Conservation (phyloP, 371 early-diverging fungal species). For the Coemansia sp. region DNA sequence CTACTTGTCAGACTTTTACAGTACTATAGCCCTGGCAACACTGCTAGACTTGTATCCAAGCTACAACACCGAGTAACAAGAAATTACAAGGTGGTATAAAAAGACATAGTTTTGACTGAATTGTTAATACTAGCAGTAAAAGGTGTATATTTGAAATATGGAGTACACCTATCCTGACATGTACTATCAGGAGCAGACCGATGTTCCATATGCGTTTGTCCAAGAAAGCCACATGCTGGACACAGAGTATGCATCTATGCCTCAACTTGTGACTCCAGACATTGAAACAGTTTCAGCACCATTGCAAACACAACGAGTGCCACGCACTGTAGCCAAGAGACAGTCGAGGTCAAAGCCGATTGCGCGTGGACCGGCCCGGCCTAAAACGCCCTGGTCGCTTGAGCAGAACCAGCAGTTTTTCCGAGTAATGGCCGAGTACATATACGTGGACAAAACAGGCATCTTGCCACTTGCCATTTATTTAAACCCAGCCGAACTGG, state of each 20-base stretch:
- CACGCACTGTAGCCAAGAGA: neutral
- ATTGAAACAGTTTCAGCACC: neutral
- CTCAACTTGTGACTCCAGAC: neutral
- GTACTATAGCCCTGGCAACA: neutral
- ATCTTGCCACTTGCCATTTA: constrained; percentile 36
- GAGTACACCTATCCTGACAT: constrained; percentile 4
- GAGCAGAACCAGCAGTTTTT: constrained; percentile 32
- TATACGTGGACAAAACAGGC: constrained; percentile 37
- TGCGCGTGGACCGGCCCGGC: neutral
- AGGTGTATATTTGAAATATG: neutral
- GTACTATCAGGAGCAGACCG: neutral
- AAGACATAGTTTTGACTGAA: neutral
- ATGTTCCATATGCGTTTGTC: neutral
- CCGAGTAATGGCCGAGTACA: constrained; percentile 44
- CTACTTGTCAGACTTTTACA: neutral
- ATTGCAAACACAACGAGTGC: no score
- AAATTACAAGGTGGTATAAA: neutral
- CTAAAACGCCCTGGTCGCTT: constrained; percentile 36
- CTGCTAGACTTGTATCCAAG: neutral
- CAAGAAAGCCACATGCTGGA: neutral
- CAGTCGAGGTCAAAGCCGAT: no score
- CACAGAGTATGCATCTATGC: neutral
- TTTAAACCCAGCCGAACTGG: constrained; percentile 30
- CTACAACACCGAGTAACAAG: neutral
- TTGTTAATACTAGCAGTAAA: neutral